Conservation (phyloP, 2,329 filamentous ascomycete genomes). For the Colletotrichum musicola region DNA sequence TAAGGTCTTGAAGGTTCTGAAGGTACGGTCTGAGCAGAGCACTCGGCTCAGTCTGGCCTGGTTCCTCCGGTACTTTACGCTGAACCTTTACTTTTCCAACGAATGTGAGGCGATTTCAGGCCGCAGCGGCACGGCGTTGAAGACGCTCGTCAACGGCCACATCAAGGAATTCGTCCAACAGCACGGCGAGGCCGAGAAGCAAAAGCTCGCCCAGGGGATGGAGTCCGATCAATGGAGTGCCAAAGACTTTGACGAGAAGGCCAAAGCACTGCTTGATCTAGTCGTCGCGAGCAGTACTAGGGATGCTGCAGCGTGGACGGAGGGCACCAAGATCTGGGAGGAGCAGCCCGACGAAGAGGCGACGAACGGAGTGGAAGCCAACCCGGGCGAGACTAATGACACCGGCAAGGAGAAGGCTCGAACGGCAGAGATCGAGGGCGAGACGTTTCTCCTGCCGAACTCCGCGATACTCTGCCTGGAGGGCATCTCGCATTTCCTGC, state of each 20-base stretch:
- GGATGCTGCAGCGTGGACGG: constrained; percentile 76
- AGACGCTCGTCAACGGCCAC: constrained; percentile 83
- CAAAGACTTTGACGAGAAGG: constrained; percentile 77
- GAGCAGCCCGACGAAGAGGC: constrained; percentile 38
- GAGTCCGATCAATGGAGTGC: constrained; percentile 85
- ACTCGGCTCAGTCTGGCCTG: constrained; percentile 74
- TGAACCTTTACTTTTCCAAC: constrained; percentile 86
- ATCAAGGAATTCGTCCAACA: constrained; percentile 83
- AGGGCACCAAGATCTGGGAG: constrained; percentile 70
- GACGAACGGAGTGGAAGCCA: constrained; percentile 39
- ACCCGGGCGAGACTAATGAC: constrained; percentile 60
- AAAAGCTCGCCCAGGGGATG: constrained; percentile 81
- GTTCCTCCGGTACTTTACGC: constrained; percentile 85
- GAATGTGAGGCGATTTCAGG: constrained; percentile 90
- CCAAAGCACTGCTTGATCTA: constrained; percentile 70
- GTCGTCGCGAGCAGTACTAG: constrained; percentile 78
- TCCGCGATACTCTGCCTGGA: constrained; percentile 86
- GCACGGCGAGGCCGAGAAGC: constrained; percentile 78
- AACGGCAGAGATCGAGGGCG: constrained; percentile 83
- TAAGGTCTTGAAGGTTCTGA: constrained; percentile 79
- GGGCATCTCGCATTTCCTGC: constrained; percentile 85
- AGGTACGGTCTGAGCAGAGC: constrained; percentile 81
- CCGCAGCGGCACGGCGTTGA: constrained; percentile 79
- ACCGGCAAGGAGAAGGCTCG: constrained; percentile 74
- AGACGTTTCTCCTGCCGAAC: constrained; percentile 86